Conservation (phyloP, 164 flowering plant genomes). For the Akebia trifoliata region DNA sequence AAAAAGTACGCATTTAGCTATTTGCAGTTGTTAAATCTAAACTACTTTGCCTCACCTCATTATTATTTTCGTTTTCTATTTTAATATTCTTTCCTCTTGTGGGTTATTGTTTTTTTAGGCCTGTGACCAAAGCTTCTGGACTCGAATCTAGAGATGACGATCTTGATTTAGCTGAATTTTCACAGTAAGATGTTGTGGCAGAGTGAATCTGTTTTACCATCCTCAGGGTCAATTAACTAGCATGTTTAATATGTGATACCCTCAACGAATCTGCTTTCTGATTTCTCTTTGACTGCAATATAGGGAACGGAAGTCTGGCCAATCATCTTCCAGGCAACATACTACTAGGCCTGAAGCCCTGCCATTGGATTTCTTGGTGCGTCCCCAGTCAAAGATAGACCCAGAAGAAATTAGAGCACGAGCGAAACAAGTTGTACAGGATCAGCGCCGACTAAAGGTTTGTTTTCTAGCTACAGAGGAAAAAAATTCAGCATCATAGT, state of each 20-base stretch:
- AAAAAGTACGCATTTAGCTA: conserved; percentile 47
- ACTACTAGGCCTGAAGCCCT: conserved; percentile 90
- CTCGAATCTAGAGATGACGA: conserved; percentile 81
- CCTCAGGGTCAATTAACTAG: not conserved
- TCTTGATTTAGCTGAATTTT: conserved; percentile 61
- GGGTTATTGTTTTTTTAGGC: conserved; percentile 34
- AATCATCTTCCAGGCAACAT: conserved; percentile 58
- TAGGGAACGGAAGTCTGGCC: conserved; percentile 71
- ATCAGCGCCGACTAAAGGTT: conserved; percentile 87
- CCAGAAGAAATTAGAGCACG: conserved; percentile 87
- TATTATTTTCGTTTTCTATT: not conserved
- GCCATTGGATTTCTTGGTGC: conserved; percentile 81
- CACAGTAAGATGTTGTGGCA: conserved; percentile 45
- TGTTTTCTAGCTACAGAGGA: conserved; percentile 6
- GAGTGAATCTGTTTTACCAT: not conserved
- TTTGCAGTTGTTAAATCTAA: not conserved
- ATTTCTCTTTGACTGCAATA: conserved; percentile 8
- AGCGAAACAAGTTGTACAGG: conserved; percentile 65
- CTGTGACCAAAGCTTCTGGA: conserved; percentile 46
- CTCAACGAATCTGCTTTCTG: not conserved
- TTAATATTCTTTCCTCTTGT: not conserved
- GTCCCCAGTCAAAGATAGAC: conserved; percentile 98
- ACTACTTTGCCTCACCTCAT: not conserved
- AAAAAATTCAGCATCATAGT: too few relatives aligned
- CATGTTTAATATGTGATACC: not conserved